These are phyloP conservation scores for Rhizopus delemar DNA, from an alignment of 371 early-diverging fungal genomes.

Conservation along the genomic window DNA sequence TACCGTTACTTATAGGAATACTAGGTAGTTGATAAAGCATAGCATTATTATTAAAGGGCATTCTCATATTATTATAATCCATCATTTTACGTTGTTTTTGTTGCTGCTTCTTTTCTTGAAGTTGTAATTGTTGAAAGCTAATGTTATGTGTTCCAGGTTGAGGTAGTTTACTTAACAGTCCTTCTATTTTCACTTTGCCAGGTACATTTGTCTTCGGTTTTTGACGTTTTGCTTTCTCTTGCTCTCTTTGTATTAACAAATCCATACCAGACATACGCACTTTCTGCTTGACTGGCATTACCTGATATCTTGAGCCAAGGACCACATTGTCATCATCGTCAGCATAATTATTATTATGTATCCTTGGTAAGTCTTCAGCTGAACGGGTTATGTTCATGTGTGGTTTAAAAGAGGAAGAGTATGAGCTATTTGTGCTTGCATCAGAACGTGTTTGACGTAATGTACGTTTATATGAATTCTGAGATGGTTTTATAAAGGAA, in stretches of 20 bases:
- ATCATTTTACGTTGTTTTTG: conserved; percentile 7
- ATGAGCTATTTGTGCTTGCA: background rate
- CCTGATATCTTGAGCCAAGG: conserved; percentile 16
- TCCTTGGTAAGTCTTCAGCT: conserved; percentile 7
- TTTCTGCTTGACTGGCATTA: conserved; percentile 17
- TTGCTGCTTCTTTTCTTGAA: conserved; percentile 29
- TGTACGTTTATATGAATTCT: background rate
- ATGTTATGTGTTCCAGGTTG: conserved; percentile 48
- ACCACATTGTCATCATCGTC: background rate
- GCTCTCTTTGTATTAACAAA: conserved; percentile 45
- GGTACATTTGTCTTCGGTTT: conserved; percentile 36
- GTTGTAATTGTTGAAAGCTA: conserved; percentile 44
- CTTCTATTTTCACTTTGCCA: conserved; percentile 48
- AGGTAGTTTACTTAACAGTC: conserved; percentile 44
- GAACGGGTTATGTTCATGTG: conserved; percentile 3
- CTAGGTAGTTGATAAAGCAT: conserved; percentile 5
- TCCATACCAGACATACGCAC: conserved; percentile 53
- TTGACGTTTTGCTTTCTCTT: conserved; percentile 45
- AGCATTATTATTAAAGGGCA: background rate
- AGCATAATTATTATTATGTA: background rate
- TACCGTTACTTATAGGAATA: conserved; percentile 8
- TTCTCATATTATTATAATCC: background rate
- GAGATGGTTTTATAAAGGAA: background rate
- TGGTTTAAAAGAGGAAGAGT: background rate
- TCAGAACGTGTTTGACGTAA: conserved; percentile 1